Base-by-base conservation (phyloP, 2,329 filamentous ascomycete species). In the Alternaria sp. region DNA sequence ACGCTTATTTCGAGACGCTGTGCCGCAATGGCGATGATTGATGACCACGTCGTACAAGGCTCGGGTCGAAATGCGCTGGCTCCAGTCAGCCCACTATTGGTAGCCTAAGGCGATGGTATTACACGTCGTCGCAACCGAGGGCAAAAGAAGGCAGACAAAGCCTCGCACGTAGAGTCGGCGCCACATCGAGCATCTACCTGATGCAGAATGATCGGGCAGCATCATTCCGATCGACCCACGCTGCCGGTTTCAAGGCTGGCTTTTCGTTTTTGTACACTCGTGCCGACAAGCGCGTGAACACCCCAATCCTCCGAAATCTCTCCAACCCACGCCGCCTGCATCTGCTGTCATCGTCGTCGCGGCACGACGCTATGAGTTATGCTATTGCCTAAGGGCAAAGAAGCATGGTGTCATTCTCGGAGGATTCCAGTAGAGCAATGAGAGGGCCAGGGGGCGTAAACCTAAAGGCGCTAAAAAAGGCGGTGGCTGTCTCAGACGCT, bases 401-500 rank as follows among this genome's bases (percentile, higher is more conserved):
- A 58, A 64, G 67, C 66, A 64, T 64, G 57, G 44, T 57, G 61
- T 57, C 69, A 66, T 23, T 47, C 28, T 74, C 75, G 74, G 74
- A 76, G 70, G 58, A 73, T 77, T 74, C 63, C 50, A 51, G 45
- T 67, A 66, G 67, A 69, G 65, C 71, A 74, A 76, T 73, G 70
- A 76, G 52, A 68, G 54, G 49, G 63, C 63, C 59, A 66, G 45
- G 59, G 59, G 73, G 68, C 65, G 64, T 54, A 54, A 40, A 64
- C 62, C 69, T 73, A 73, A 72, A 74, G 72, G 66, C 74, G 72
- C 76, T 78, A 77, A 63, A 55, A 75, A 73, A 75, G 75, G 69
- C 59, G 70, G 66, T 76, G 74, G 74, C 61, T 64, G 77, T 79
- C 75, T 76, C 74, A 79, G 65, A 67, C 59, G 67, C 70, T 71